A percentile compares a stretch with the other conserved stretches of the same genome.
phyloP scores from a whole-genome alignment of 176 grass and related monocot species.

The Oryza meridionalis region DNA sequence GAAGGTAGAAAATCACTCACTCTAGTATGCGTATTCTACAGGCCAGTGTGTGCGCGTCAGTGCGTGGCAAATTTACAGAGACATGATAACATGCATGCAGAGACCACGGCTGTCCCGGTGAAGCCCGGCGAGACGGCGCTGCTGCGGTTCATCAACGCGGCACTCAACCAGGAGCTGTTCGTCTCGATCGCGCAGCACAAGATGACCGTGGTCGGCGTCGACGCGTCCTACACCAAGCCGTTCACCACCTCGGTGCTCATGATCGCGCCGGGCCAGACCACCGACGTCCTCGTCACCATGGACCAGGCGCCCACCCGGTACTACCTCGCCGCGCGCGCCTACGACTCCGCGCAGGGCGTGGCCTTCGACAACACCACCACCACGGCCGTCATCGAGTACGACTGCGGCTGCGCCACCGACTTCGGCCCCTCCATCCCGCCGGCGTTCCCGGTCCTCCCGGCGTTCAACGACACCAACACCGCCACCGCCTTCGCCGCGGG shows the following conservation, averaged over 20 bases:
- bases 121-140: slow-evolving; percentile 75
- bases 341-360: slow-evolving; percentile 48
- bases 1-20: slow-evolving; percentile 37
- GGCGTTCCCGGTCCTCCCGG: slow-evolving; percentile 62
- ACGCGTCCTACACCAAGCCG: slow-evolving; percentile 77
- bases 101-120: slow-evolving; percentile 57
- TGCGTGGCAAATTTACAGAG: neutral
- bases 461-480: slow-evolving; percentile 66
- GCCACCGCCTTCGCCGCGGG: slow-evolving; percentile 59
- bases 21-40: neutral
- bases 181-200: slow-evolving; percentile 72
- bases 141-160: slow-evolving; percentile 81
- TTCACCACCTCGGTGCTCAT: slow-evolving; percentile 75
- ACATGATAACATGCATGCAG: slow-evolving; percentile 28
- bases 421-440: slow-evolving; percentile 41
- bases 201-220: slow-evolving; percentile 69
- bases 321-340: slow-evolving; percentile 70
- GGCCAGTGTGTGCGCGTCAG: neutral
- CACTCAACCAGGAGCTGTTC: slow-evolving; percentile 80
- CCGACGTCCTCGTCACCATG: slow-evolving; percentile 81
- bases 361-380: slow-evolving; percentile 82
- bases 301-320: slow-evolving; percentile 67
- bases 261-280: slow-evolving; percentile 80
- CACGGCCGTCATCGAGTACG: slow-evolving; percentile 78
- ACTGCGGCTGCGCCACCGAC: slow-evolving; percentile 63